A percentile compares a stretch with the other conserved stretches of the same genome.
Evolutionary conservation across 805 yeast genomes (phyloP).

Genomic region (Diddensiella transvaalensis): DNA sequence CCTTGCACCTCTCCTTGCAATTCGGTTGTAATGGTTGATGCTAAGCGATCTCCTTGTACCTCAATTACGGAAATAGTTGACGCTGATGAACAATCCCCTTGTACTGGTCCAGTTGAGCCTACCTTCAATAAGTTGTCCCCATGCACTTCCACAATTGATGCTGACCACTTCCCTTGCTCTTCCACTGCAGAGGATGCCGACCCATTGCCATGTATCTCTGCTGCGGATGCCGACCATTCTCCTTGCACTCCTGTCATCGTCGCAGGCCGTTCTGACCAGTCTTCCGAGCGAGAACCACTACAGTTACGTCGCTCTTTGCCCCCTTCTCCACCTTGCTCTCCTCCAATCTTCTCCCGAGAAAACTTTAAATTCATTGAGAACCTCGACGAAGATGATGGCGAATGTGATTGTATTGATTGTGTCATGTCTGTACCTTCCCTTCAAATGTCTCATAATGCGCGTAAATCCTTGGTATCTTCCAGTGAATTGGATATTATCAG

Average conservation of each 20-base stretch:
- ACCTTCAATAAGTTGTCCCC: not conserved
- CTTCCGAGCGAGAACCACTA: not conserved
- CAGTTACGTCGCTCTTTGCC: slow-evolving; percentile 4
- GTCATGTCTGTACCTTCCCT: not conserved
- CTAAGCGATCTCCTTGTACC: not conserved
- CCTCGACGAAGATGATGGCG: slow-evolving; percentile 2
- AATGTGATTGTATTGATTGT: slow-evolving; percentile 1
- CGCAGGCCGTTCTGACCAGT: not conserved
- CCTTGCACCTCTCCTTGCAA: no score
- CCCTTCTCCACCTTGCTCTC: slow-evolving; percentile 12
- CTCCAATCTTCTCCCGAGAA: slow-evolving; percentile 10
- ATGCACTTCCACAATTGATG: not conserved
- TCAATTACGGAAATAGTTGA: no score
- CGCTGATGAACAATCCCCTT: not conserved
- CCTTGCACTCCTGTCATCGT: not conserved
- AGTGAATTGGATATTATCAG: not conserved
- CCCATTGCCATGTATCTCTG: not conserved
- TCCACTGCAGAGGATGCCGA: not conserved
- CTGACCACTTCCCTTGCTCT: not conserved
- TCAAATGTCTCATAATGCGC: not conserved
- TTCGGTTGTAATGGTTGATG: not conserved
- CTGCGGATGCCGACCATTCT: not conserved
- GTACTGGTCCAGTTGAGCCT: not conserved
- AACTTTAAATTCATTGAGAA: slow-evolving; percentile 10
- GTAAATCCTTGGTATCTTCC: not conserved